Percentiles rank a stretch among this genome's conserved stretches.
Evolutionary conservation across 2,329 filamentous ascomycete species (phyloP).

Genomic region (Phymatotrichopsis omnivora): DNA sequence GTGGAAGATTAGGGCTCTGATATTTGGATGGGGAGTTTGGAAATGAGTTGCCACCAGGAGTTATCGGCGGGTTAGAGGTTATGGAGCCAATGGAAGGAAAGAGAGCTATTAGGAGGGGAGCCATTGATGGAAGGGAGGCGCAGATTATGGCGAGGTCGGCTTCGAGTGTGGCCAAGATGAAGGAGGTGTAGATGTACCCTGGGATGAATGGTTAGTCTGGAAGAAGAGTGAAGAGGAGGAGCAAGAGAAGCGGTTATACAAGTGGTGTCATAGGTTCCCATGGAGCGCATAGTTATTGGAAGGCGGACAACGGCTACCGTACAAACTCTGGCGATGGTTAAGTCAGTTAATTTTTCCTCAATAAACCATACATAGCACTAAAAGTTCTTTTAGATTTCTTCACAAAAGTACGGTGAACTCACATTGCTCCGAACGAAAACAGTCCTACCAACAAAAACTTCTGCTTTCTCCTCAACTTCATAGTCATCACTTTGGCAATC

Average conservation of each 20-base stretch:
- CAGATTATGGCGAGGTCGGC: constrained; percentile 18
- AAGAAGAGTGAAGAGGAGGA: background rate
- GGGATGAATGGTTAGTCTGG: constrained; percentile 3
- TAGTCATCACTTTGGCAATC: constrained; percentile 5
- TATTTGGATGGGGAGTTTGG: too few relatives aligned
- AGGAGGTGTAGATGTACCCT: constrained; percentile 21
- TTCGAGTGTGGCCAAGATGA: constrained; percentile 19
- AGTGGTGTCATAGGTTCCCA: constrained; percentile 13
- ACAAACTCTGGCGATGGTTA: constrained; percentile 17
- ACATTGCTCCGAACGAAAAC: constrained; percentile 22
- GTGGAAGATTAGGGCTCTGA: too few relatives aligned
- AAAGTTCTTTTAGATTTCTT: too few relatives aligned
- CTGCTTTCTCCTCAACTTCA: constrained; percentile 10
- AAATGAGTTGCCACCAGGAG: too few relatives aligned
- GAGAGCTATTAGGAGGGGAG: constrained; percentile 17
- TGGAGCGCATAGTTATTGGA: constrained; percentile 15
- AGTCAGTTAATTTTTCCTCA: too few relatives aligned
- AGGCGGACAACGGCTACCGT: constrained; percentile 13
- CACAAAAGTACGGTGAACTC: too few relatives aligned
- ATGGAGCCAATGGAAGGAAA: too few relatives aligned
- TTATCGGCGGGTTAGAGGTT: too few relatives aligned
- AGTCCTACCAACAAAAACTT: constrained; percentile 14
- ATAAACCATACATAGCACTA: too few relatives aligned
- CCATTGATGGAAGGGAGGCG: constrained; percentile 18
- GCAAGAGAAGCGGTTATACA: background rate